A percentile compares a stretch with the other conserved stretches of the same genome.
These are phyloP conservation scores for Carex kokanica DNA, from an alignment of 176 grass and related monocot species.

Conservation along the genomic window DNA sequence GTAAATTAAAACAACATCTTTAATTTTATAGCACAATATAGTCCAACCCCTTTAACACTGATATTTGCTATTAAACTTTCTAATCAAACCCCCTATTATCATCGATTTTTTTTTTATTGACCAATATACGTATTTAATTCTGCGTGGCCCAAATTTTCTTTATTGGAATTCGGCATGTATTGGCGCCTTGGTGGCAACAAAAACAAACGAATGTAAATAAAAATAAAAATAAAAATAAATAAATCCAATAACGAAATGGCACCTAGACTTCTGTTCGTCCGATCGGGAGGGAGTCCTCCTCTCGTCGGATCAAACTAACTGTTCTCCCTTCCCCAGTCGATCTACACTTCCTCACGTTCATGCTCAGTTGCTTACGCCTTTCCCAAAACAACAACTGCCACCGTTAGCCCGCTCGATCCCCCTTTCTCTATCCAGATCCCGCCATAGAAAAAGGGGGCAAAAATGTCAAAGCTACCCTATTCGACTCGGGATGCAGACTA, in stretches of 20 bases:
- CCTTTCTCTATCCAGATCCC: slow-evolving; percentile 18
- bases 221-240: background rate
- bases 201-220: background rate
- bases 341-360: background rate
- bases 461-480: slow-evolving; percentile 48
- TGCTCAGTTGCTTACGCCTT: background rate
- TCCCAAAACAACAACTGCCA: background rate
- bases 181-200: background rate
- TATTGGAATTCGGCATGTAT: no score
- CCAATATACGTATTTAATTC: no score
- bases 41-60: no score
- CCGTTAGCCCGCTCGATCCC: background rate
- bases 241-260: no score
- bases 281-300: background rate
- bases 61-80: no score
- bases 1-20: no score
- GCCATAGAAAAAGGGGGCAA: background rate
- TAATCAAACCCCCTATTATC: no score
- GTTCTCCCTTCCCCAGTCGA: background rate
- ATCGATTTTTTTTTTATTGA: no score
- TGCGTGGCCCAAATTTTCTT: no score
- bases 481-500: slow-evolving; percentile 72
- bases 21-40: no score
- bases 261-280: no score
- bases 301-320: background rate